Percentiles rank a stretch among this genome's conserved stretches.
Conservation (phyloP, 441 rosid genomes). For the Heliophila coronopifolia region DNA sequence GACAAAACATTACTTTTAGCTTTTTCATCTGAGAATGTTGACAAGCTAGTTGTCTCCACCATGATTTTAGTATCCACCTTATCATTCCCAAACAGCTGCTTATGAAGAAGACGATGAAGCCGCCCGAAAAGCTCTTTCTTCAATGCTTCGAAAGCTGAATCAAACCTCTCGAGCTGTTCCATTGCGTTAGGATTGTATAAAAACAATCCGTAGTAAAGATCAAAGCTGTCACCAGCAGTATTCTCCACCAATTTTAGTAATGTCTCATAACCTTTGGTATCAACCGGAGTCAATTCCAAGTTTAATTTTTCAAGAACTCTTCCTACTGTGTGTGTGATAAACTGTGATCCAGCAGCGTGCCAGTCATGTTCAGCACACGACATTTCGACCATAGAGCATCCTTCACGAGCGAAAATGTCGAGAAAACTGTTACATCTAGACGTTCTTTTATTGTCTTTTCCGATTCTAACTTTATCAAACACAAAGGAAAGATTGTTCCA, state of each 20-base stretch:
- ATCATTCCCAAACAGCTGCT: constrained; percentile 28
- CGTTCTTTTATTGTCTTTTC: constrained; percentile 29
- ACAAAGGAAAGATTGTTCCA: constrained; percentile 51
- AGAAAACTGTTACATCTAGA: constrained; percentile 45
- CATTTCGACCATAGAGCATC: constrained; percentile 66
- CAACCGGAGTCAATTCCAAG: constrained; percentile 45
- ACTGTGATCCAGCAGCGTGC: constrained; percentile 68
- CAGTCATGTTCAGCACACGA: constrained; percentile 60
- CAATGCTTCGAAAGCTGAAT: constrained; percentile 48
- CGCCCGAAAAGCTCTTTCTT: constrained; percentile 55
- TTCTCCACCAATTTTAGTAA: constrained; percentile 55
- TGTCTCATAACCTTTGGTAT: constrained; percentile 57
- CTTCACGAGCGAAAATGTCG: constrained; percentile 49
- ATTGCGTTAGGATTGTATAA: constrained; percentile 57
- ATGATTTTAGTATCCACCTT: constrained; percentile 8
- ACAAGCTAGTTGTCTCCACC: constrained; percentile 14
- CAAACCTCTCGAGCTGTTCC: constrained; percentile 65
- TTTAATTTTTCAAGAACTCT: constrained; percentile 48
- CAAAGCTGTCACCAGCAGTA: constrained; percentile 59
- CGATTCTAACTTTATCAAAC: constrained; percentile 59
- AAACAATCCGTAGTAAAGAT: constrained; percentile 58
- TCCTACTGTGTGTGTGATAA: constrained; percentile 64
- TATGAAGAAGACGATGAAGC: constrained; percentile 40
- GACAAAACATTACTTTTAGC: not conserved
- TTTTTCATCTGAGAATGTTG: constrained; percentile 1